Evolutionary conservation across 805 yeast species (phyloP).

Genomic region (Wickerhamiella musiphila): DNA sequence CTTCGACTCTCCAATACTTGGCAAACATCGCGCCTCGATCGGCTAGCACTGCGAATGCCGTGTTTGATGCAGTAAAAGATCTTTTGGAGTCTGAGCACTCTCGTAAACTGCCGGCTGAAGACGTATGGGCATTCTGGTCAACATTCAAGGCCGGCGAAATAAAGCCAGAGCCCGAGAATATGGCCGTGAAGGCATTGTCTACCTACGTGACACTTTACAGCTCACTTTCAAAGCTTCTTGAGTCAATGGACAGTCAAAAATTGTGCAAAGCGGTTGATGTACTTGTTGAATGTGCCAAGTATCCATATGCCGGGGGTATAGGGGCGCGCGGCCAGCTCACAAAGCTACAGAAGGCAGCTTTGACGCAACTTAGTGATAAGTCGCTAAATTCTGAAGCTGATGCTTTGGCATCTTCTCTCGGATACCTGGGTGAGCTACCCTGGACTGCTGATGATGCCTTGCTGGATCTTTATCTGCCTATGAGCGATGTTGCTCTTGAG

Average conservation of each 20-base stretch:
- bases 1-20: slow-evolving; percentile 34
- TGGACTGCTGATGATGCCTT: neutral
- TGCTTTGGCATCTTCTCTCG: slow-evolving; percentile 5
- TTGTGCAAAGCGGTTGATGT: slow-evolving; percentile 4
- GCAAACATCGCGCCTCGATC: slow-evolving; percentile 25
- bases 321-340: slow-evolving; percentile 44
- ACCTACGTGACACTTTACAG: slow-evolving; percentile 7
- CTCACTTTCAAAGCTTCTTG: slow-evolving; percentile 1
- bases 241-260: neutral
- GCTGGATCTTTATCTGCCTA: slow-evolving; percentile 2
- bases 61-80: slow-evolving; percentile 37
- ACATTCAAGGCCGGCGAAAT: slow-evolving; percentile 22
- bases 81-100: slow-evolving; percentile 24
- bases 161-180: slow-evolving; percentile 26
- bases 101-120: slow-evolving; percentile 8
- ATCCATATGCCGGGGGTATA: slow-evolving; percentile 4
- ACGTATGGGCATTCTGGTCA: slow-evolving; percentile 25
- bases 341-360: slow-evolving; percentile 41
- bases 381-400: neutral
- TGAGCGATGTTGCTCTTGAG: slow-evolving; percentile 7
- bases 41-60: slow-evolving; percentile 36
- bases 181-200: slow-evolving; percentile 38
- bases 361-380: slow-evolving; percentile 25
- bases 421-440: slow-evolving; percentile 5
- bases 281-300: slow-evolving; percentile 9